A percentile compares a stretch with the other conserved stretches of the same genome.
Conservation (phyloP, 2,329 filamentous ascomycete species). For the Huntiella savannae region DNA sequence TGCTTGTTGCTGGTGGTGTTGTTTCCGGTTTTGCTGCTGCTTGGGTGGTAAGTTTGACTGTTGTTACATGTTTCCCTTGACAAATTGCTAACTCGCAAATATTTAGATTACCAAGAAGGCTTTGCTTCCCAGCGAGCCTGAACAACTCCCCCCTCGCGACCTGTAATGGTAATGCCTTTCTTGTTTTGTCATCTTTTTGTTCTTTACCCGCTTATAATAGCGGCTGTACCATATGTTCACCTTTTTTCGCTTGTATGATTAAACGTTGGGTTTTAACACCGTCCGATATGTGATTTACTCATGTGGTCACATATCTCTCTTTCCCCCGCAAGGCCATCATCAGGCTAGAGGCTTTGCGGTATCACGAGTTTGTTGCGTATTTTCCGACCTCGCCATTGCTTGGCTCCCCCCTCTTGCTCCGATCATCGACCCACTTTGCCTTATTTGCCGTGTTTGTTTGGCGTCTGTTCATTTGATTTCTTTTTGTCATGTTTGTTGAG, state of each 20-base stretch:
- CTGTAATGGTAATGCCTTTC: constrained; percentile 5
- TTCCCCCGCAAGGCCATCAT: not conserved
- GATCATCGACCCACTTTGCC: not conserved
- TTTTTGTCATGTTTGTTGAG: constrained; percentile 6
- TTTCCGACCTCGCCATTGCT: too few relatives aligned
- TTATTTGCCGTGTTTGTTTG: not conserved
- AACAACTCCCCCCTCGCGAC: constrained; percentile 9
- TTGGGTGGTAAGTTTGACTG: constrained; percentile 60
- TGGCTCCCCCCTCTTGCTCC: too few relatives aligned
- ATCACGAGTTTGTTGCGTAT: too few relatives aligned
- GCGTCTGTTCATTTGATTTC: not conserved
- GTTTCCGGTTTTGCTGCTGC: constrained; percentile 68
- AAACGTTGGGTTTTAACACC: constrained; percentile 1
- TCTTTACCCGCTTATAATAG: constrained; percentile 3
- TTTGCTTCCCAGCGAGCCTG: constrained; percentile 9
- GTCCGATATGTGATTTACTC: not conserved
- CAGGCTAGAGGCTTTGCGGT: too few relatives aligned
- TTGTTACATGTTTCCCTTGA: not conserved
- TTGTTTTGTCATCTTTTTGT: not conserved
- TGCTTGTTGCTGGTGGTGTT: constrained; percentile 85
- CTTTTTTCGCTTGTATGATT: constrained; percentile 11
- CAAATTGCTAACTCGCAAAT: constrained; percentile 3
- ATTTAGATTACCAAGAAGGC: constrained; percentile 12
- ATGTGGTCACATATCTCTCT: not conserved
- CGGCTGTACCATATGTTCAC: constrained; percentile 18